These are phyloP conservation scores for Collybia sordida DNA, from an alignment of 768 basidiomycete species.

Conservation along the genomic window DNA sequence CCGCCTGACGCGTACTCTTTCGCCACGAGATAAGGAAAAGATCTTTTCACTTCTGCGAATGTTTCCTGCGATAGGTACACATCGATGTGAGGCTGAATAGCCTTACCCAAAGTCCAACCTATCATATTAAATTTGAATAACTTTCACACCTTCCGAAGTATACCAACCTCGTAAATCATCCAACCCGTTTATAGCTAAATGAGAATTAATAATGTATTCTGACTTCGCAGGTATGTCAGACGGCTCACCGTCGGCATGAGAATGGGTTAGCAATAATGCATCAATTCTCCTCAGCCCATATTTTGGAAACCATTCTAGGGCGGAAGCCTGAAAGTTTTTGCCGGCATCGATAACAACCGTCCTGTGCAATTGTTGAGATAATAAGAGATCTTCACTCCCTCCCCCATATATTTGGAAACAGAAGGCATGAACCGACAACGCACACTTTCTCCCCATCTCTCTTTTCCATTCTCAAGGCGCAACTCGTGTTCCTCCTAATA, in stretches of 20 bases:
- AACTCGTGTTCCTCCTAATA: conserved; percentile 80
- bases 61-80: conserved; percentile 70
- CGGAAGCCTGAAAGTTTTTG: conserved; percentile 71
- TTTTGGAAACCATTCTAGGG: conserved; percentile 56
- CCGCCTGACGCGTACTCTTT: conserved; percentile 79
- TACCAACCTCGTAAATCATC: conserved; percentile 80
- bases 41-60: conserved; percentile 59
- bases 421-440: conserved; percentile 25
- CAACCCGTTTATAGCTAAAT: conserved; percentile 78
- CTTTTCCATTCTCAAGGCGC: conserved; percentile 51
- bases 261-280: conserved; percentile 77
- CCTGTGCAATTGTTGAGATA: conserved; percentile 31
- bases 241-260: conserved; percentile 72
- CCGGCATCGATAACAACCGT: conserved; percentile 84
- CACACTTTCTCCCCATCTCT: conserved; percentile 49
- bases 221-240: background rate
- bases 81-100: conserved; percentile 73
- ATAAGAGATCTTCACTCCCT: conserved; percentile 2
- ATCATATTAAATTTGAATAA: conserved; percentile 8
- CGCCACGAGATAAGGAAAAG: conserved; percentile 82
- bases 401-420: background rate
- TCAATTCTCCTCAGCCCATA: conserved; percentile 62
- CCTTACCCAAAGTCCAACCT: conserved; percentile 72
- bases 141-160: background rate
- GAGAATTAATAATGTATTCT: conserved; percentile 3